Conservation (phyloP, 768 basidiomycete species). For the Calocybe cyanea region DNA sequence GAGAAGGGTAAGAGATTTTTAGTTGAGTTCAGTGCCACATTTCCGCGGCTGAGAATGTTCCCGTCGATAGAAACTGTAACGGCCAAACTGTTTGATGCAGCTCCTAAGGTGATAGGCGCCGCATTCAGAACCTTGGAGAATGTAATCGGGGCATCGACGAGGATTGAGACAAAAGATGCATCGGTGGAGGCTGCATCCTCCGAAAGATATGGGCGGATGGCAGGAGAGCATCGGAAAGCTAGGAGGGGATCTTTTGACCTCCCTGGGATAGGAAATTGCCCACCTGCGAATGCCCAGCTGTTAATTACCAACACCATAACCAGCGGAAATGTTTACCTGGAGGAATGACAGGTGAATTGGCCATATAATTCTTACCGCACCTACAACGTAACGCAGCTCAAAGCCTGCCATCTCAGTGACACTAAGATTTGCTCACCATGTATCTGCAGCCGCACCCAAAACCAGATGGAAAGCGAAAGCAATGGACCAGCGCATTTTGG, state of each 20-base stretch:
- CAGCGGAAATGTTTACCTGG: constrained; percentile 32
- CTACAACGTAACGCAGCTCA: constrained; percentile 31
- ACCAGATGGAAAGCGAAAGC: neutral
- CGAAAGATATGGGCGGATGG: constrained; percentile 56
- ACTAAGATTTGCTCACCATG: constrained; percentile 11
- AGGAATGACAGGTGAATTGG: constrained; percentile 32
- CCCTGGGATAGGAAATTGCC: constrained; percentile 40
- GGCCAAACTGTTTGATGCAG: constrained; percentile 25
- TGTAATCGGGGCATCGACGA: constrained; percentile 51
- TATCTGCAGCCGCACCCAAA: constrained; percentile 10
- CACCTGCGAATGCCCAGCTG: constrained; percentile 22
- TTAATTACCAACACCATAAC: neutral
- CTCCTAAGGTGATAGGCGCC: constrained; percentile 30
- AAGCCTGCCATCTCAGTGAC: neutral
- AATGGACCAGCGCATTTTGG: neutral
- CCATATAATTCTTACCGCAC: constrained; percentile 58
- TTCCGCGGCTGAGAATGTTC: constrained; percentile 35
- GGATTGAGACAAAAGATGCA: constrained; percentile 36
- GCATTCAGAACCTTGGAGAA: constrained; percentile 46
- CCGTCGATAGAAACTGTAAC: constrained; percentile 48
- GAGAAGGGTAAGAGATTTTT: constrained; percentile 48
- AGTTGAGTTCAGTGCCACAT: constrained; percentile 48
- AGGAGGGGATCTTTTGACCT: constrained; percentile 40
- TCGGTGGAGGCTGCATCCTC: constrained; percentile 37
- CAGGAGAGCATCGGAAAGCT: constrained; percentile 55